Conservation (phyloP, 1,139 yeast species). For the Pichia sp. region DNA sequence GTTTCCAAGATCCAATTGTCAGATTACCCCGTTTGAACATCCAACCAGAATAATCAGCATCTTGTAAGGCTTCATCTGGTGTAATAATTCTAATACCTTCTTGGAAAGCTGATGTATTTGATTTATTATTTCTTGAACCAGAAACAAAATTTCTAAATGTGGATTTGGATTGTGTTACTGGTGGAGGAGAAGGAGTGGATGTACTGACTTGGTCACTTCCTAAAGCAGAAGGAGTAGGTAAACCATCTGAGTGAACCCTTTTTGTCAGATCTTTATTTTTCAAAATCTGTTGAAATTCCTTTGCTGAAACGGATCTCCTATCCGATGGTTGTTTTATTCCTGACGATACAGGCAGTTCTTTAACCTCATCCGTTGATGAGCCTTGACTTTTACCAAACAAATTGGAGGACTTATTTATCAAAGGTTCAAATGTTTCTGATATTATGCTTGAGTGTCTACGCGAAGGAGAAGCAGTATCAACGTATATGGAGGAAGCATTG, state of each 20-base stretch:
- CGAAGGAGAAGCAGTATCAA: constrained; percentile 14
- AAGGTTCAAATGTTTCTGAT: constrained; percentile 3
- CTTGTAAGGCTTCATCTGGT: constrained; percentile 70
- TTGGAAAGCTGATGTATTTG: constrained; percentile 78
- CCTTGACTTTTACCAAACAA: background rate
- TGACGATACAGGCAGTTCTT: background rate
- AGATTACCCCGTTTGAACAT: constrained; percentile 88
- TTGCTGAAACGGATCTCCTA: constrained; percentile 35
- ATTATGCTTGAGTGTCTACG: constrained; percentile 9
- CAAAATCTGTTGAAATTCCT: constrained; percentile 25
- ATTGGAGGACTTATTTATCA: background rate
- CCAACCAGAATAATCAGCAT: constrained; percentile 86
- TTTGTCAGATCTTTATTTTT: constrained; percentile 20
- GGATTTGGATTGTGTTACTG: constrained; percentile 1
- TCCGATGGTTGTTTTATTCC: constrained; percentile 15
- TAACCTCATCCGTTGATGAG: background rate
- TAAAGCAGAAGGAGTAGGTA: constrained; percentile 10
- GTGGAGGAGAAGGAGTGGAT: background rate
- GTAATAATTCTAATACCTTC: constrained; percentile 79
- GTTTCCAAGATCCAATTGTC: constrained; percentile 85
- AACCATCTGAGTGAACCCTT: constrained; percentile 20
- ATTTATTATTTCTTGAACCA: constrained; percentile 30
- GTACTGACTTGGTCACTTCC: constrained; percentile 7
- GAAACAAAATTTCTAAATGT: constrained; percentile 16
- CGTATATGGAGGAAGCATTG: constrained; percentile 26